Percentiles rank a stretch among this genome's conserved stretches.
These are phyloP conservation scores for Passiflora organensis DNA, from an alignment of 345 rosid genomes.

Conservation along the genomic window DNA sequence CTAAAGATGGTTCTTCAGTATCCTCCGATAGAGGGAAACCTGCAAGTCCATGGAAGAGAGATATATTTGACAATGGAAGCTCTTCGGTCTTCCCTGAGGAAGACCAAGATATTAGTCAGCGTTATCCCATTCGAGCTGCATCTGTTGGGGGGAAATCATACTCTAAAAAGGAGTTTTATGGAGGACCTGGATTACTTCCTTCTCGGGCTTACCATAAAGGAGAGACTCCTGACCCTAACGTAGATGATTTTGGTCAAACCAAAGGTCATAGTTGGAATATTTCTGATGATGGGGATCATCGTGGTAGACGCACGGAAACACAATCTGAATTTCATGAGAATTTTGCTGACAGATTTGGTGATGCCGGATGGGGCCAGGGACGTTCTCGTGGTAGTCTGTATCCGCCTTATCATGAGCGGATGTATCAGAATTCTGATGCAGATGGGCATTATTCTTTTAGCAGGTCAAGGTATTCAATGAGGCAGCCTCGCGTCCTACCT, in stretches of 20 bases:
- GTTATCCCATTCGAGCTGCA: slow-evolving; percentile 50
- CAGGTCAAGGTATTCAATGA: slow-evolving; percentile 67
- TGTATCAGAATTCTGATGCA: slow-evolving; percentile 55
- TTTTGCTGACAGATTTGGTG: slow-evolving; percentile 59
- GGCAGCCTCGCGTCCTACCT: slow-evolving; percentile 92
- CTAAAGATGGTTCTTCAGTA: slow-evolving; percentile 56
- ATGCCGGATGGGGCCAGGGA: slow-evolving; percentile 62
- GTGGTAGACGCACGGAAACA: slow-evolving; percentile 50
- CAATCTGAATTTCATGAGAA: slow-evolving; percentile 67
- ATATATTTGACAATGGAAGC: slow-evolving; percentile 56
- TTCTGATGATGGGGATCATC: slow-evolving; percentile 60
- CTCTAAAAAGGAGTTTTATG: slow-evolving; percentile 55
- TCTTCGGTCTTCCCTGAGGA: slow-evolving; percentile 41
- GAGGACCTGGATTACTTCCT: slow-evolving; percentile 49
- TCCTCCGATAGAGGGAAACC: slow-evolving; percentile 55
- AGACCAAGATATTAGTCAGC: slow-evolving; percentile 47
- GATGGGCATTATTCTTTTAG: slow-evolving; percentile 71
- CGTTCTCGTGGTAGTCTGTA: slow-evolving; percentile 45
- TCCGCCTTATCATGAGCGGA: slow-evolving; percentile 49
- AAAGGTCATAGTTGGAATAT: slow-evolving; percentile 70
- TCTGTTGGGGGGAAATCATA: slow-evolving; percentile 41
- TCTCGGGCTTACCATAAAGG: slow-evolving; percentile 43
- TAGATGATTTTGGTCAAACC: slow-evolving; percentile 42
- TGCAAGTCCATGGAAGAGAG: slow-evolving; percentile 66
- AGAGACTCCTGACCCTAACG: slow-evolving; percentile 48